Evolutionary conservation across 139 green algal species (phyloP), one percentile per base, ranked within the genome.

Genomic region (Chlorella sorokiniana): DNA sequence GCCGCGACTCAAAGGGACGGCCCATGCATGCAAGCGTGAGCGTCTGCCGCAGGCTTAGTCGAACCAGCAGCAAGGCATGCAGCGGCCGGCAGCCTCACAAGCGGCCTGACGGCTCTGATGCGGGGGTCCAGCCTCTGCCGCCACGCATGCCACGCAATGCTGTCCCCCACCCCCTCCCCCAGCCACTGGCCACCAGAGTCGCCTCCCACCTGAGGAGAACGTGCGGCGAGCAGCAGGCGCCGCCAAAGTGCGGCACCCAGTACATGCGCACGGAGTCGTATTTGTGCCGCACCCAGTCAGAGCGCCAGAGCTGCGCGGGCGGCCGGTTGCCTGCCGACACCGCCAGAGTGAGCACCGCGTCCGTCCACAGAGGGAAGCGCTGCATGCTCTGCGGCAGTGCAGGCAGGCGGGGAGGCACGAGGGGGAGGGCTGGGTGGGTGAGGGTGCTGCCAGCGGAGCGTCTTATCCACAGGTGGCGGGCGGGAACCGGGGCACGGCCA

Each of bases 221-320:
- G 44, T 77, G 37, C 10, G 70, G 45, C 31, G 31, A n/a, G 70
- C 45, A 77, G 70, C 70, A 77, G 20, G 70, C 70, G 9, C 70
- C 70, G 31, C 70, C 70, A 64, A 77, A 77, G 70, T 77, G 70
- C 18, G 70, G 70, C 70, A 77, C 70, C 70, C 70, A 77, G 44
- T 77, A 77, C 70, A 77, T 77, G 45, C 70, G 70, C 14, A 77
- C 70, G 22, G 18, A 35, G 70, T 77, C 70, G 31, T 77, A 77
- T 44, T 77, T 77, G 70, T 77, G 70, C 31, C 70, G 70, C 44
- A 77, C 70, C 70, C 70, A 77, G 70, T 77, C 70, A 20, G n/a
- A 45, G n/a, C 70, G 70, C 70, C 70, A 77, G 40, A 77, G 70
- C 70, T 77, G 70, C 70, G 70, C 52, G 45, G 70, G 70, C 31